Base-by-base conservation (phyloP, 371 early-diverging fungal species). In the Thermomucor indicae-seudaticae region DNA sequence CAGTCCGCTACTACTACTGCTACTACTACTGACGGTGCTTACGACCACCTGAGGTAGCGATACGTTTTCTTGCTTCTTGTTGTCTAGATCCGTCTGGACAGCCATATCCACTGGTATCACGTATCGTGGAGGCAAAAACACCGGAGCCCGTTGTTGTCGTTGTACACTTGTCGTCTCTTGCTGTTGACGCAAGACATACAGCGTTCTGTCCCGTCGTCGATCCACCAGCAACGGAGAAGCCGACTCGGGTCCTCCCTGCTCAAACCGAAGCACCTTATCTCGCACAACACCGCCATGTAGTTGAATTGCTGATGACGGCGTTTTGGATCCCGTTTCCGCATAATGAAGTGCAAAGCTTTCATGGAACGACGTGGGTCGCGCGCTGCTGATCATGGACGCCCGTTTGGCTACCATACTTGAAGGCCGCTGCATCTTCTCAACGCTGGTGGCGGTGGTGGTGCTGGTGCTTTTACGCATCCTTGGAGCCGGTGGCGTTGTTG, bases 311-410 rank as follows among this genome's bases (percentile, higher is more conserved):
- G n/a, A n/a, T n/a, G n/a, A n/a, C n/a, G n/a, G n/a, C n/a, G n/a
- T n/a, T n/a, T n/a, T n/a, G n/a, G n/a, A n/a, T n/a, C n/a, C n/a
- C n/a, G n/a, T n/a, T n/a, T n/a, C n/a, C n/a, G n/a, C n/a, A n/a
- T n/a, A n/a, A n/a, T n/a, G n/a, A n/a, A n/a, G n/a, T n/a, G 71
- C 62, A 40, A 57, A 70, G 41, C 53, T 64, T 42, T 72, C 72
- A 43, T 72, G 68, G 32, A 72, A 38, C 0, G 72, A 72, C 17
- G 57, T 49, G 6, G 61, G 60, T 23, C 72, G 60, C 16, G 53
- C 47, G 11, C 57, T 51, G 11, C 61, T 52, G 25, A 47, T 7
- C 25, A 34, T 37, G n/a, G 47, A 25, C 42, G 32, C 23, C 5
- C 57, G 57, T 42, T 57, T 57, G 20, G 57, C 51, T 12, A 47